A percentile compares a stretch with the other conserved stretches of the same genome.
Conservation (phyloP, 2,329 filamentous ascomycete species). For the Monilinia fructicola region DNA sequence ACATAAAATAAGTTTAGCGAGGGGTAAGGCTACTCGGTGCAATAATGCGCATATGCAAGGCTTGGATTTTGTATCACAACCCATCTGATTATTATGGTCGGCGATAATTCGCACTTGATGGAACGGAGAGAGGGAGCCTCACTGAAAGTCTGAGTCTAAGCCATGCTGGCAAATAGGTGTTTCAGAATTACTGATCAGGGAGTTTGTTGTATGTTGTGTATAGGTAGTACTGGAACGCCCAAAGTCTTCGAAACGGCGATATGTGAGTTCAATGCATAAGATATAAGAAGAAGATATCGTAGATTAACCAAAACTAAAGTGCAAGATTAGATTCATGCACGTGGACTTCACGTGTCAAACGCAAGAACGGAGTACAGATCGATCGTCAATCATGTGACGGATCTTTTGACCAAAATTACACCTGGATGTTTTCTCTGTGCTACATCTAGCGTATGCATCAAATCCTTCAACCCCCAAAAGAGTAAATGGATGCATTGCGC, state of each 20-base stretch:
- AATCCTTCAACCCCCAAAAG: constrained; percentile 3
- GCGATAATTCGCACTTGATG: constrained; percentile 13
- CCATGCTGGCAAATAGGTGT: background rate
- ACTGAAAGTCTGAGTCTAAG: constrained; percentile 17
- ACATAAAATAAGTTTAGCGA: background rate
- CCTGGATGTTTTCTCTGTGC: background rate
- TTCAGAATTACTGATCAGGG: constrained; percentile 4
- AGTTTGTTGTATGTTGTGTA: background rate
- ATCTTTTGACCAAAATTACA: background rate
- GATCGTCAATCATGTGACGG: constrained; percentile 11
- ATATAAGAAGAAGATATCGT: too few species aligned
- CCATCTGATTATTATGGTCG: constrained; percentile 12
- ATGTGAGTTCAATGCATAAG: background rate
- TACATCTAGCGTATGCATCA: constrained; percentile 1
- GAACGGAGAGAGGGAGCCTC: background rate
- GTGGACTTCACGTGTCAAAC: constrained; percentile 16
- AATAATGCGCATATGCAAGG: constrained; percentile 11
- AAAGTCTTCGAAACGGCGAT: background rate
- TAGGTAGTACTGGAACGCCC: background rate
- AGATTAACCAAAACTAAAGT: background rate
- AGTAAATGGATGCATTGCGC: constrained; percentile 4
- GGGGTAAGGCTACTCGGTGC: constrained; percentile 9
- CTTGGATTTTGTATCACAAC: constrained; percentile 4
- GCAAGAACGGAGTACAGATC: background rate
- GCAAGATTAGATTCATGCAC: constrained; percentile 4